A percentile compares a stretch with the other conserved stretches of the same genome.
Evolutionary conservation across 108 stramenopile genomes (phyloP).

Genomic region (Fragilaria radians): DNA sequence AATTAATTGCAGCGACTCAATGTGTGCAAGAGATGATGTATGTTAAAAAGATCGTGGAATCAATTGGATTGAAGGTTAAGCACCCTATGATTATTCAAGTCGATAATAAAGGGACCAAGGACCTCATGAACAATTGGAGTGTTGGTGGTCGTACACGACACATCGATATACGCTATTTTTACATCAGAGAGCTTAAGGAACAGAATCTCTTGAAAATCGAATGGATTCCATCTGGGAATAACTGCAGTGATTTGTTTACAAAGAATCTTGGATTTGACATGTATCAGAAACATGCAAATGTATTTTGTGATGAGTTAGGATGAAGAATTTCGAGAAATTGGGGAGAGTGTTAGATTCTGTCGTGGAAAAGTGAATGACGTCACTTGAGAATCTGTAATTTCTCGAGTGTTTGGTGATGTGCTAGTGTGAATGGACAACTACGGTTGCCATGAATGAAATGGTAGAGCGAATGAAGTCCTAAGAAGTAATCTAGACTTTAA

Average conservation of each 20-base stretch:
- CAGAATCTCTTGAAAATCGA: constrained; percentile 7
- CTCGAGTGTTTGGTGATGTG: too few relatives aligned
- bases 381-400: too few relatives aligned
- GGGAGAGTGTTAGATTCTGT: too few relatives aligned
- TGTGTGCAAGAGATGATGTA: constrained; percentile 34
- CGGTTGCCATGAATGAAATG: too few relatives aligned
- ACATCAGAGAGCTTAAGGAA: constrained; percentile 28
- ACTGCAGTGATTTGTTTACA: not conserved
- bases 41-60: constrained; percentile 8
- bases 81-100: constrained; percentile 33
- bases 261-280: not conserved
- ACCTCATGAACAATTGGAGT: constrained; percentile 31
- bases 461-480: too few relatives aligned
- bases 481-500: too few relatives aligned
- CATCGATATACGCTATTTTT: constrained; percentile 19
- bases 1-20: constrained; percentile 21
- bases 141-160: too few relatives aligned
- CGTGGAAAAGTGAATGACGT: too few relatives aligned
- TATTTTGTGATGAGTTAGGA: not conserved
- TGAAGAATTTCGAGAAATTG: too few relatives aligned
- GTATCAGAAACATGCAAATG: not conserved
- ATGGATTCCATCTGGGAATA: not conserved
- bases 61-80: constrained; percentile 24
- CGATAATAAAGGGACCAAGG: too few relatives aligned
- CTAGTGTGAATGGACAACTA: too few relatives aligned